Evolutionary conservation across 768 basidiomycete genomes (phyloP).

Genomic region (Daedaleopsis nitida): DNA sequence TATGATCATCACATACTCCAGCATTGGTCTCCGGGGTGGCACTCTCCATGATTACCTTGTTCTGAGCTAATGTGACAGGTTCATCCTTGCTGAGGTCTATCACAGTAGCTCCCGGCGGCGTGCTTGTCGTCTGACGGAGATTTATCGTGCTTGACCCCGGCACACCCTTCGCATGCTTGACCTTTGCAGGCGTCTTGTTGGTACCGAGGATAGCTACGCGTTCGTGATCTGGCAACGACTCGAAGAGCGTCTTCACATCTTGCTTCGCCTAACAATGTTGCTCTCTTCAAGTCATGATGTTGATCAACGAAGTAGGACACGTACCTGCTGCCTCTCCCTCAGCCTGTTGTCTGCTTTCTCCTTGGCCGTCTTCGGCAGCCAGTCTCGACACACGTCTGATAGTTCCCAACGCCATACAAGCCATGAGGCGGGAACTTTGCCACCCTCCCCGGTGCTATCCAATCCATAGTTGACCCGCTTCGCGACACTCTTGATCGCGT

Average conservation of each 20-base stretch:
- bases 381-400: conserved; percentile 53
- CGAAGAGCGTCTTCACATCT: conserved; percentile 56
- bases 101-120: background rate
- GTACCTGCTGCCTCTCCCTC: conserved; percentile 66
- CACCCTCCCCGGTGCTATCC: conserved; percentile 46
- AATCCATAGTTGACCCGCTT: conserved; percentile 82
- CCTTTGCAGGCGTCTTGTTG: conserved; percentile 15
- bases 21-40: conserved; percentile 28
- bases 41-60: conserved; percentile 13
- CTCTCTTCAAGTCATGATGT: background rate
- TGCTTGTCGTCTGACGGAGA: background rate
- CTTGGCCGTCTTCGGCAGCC: conserved; percentile 66
- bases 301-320: conserved; percentile 15
- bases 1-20: background rate
- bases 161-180: conserved; percentile 10
- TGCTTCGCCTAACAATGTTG: conserved; percentile 51
- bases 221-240: conserved; percentile 58
- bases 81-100: conserved; percentile 8
- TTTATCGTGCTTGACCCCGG: background rate
- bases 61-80: background rate
- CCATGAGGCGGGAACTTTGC: conserved; percentile 61
- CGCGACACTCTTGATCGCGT: conserved; percentile 63
- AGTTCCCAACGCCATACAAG: conserved; percentile 91
- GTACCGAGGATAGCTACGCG: conserved; percentile 52
- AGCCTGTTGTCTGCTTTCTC: conserved; percentile 64